These are phyloP conservation scores for Colletotrichum abscissum DNA, from an alignment of 2,329 filamentous ascomycete species.

Conservation along the genomic window DNA sequence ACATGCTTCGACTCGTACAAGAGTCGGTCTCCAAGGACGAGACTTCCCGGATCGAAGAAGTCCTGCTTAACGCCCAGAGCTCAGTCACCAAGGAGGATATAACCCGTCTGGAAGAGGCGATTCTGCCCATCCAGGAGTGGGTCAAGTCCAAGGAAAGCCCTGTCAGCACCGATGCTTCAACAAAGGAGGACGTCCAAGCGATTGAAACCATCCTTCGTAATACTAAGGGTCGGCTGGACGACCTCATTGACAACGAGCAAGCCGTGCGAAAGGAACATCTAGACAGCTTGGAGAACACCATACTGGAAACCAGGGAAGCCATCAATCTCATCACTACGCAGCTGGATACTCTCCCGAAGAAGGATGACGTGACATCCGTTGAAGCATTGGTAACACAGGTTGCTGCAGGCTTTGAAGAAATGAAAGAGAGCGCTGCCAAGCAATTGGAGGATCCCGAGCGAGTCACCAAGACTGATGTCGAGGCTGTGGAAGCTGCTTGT, in stretches of 20 bases:
- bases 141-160: conserved; percentile 48
- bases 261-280: conserved; percentile 74
- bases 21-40: conserved; percentile 33
- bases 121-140: conserved; percentile 56
- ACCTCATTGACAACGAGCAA: conserved; percentile 78
- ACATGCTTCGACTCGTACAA: conserved; percentile 57
- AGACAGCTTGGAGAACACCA: conserved; percentile 71
- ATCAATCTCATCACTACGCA: conserved; percentile 74
- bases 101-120: conserved; percentile 63
- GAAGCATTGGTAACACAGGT: conserved; percentile 85
- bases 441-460: conserved; percentile 69
- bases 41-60: conserved; percentile 60
- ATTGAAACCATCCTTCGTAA: conserved; percentile 92
- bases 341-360: conserved; percentile 77
- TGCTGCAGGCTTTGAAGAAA: conserved; percentile 79
- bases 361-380: conserved; percentile 81
- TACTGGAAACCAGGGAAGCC: conserved; percentile 80
- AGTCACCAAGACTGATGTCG: conserved; percentile 84
- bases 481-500: conserved; percentile 82
- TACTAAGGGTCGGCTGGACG: conserved; percentile 88
- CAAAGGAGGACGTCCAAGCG: conserved; percentile 87
- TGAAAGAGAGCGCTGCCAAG: conserved; percentile 68
- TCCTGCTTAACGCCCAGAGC: conserved; percentile 55
- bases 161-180: conserved; percentile 61
- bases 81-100: conserved; percentile 59